Percentiles rank a stretch among this genome's conserved stretches.
Evolutionary conservation across 2,329 filamentous ascomycete species (phyloP).

Genomic region (Chrysoporthe deuterocubensis): DNA sequence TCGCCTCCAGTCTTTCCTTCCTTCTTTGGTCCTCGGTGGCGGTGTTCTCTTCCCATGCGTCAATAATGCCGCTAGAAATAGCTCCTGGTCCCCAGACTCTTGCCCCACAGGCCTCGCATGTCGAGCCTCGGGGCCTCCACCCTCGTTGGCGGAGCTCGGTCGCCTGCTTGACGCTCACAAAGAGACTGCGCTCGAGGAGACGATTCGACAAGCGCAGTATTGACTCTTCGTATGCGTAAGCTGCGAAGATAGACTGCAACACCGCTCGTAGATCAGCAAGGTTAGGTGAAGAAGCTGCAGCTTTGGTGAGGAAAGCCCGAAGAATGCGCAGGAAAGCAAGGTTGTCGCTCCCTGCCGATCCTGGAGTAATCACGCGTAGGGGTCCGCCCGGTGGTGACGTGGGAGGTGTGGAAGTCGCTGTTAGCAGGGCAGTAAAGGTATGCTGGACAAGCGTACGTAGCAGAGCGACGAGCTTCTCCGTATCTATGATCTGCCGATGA

Average conservation of each 20-base stretch:
- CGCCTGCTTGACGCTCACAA: conserved; percentile 78
- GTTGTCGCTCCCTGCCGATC: conserved; percentile 50
- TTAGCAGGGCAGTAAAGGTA: conserved; percentile 84
- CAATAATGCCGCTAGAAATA: conserved; percentile 75
- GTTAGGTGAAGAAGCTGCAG: conserved; percentile 80
- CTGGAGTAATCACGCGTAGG: conserved; percentile 40
- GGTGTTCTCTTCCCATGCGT: conserved; percentile 75
- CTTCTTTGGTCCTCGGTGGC: conserved; percentile 51
- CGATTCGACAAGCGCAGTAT: conserved; percentile 84
- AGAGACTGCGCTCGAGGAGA: conserved; percentile 86
- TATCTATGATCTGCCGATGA: conserved; percentile 48
- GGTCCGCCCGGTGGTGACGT: conserved; percentile 35
- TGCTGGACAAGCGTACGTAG: conserved; percentile 85
- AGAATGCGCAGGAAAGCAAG: conserved; percentile 87
- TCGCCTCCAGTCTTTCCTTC: conserved; percentile 46
- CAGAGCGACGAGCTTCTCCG: conserved; percentile 64
- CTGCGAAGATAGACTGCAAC: conserved; percentile 86
- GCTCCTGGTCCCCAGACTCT: conserved; percentile 84
- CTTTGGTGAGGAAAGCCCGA: conserved; percentile 83
- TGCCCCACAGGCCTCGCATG: conserved; percentile 83
- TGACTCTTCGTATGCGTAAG: conserved; percentile 93
- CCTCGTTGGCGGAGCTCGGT: conserved; percentile 78
- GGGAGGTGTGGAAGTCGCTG: conserved; percentile 66
- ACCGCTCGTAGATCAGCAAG: conserved; percentile 85
- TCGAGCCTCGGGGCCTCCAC: conserved; percentile 85